Evolutionary conservation across 2,329 filamentous ascomycete species (phyloP), one percentile per base, ranked within the genome.

Genomic region (Sporothrix pseudoabietina): DNA sequence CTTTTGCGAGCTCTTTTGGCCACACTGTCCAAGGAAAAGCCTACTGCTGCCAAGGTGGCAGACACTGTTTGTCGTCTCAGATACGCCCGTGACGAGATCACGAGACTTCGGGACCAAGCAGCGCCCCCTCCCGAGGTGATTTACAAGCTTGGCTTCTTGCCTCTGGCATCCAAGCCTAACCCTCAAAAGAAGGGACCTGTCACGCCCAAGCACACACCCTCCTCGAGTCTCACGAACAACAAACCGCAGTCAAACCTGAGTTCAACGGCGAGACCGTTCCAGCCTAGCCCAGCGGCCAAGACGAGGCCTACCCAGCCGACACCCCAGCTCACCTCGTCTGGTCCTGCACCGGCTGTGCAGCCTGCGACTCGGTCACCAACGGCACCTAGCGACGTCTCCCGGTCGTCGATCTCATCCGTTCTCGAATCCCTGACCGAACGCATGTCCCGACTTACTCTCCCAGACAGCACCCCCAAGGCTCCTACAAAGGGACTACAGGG

Each of bases 401-500:
- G 47, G 35, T 26, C 52, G 9, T 44, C 69, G 2, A 32, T 30
- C 39, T 19, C 54, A 41, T 32, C 41, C 30, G 63, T 63, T 5
- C 35, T 63, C 3, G 47, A 44, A 9, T 39, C 49, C 8, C 35
- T 52, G 19, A 49, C 49, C 26, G 61, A 61, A 4, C 19, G 26
- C 32, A 65, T 70, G 68, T 39, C 49, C 35, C 54, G 54, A 12
- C 52, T 71, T 26, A 9, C 69, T 32, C 30, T 22, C 12, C 57
- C 52, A 12, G 30, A 55, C 9, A 6, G 41, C 44, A 35, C 47
- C 22, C 6, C 52, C 16, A 10, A 52, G 35, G 7, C 52, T 4
- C 22, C 44, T 8, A 41, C 66, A 39, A 71, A 69, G 35, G 74
- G 74, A 3, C 22, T 75, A 26, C 12, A 49, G 4, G 68, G 71